Base-by-base conservation (phyloP, 179 eudicot species). In the Beta macrorhiza region DNA sequence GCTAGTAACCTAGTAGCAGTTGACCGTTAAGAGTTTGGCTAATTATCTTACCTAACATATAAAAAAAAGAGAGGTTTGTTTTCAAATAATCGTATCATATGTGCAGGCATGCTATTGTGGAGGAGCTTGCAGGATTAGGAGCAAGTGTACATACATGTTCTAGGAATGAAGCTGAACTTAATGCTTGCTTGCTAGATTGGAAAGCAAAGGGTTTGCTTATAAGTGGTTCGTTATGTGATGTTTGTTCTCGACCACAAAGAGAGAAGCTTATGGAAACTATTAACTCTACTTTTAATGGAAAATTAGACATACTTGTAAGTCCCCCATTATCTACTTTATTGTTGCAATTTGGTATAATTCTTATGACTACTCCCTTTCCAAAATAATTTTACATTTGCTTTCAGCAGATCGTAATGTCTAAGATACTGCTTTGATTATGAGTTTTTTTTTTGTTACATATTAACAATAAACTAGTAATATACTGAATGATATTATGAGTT, bases 111-210 rank as follows among this genome's bases (percentile, higher is more conserved):
- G 82, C 85, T 1, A 75, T 83, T 25, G 76, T 83, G 29, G 87
- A 85, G 68, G 87, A 82, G 59, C 81, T 85, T 0, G 83, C 79
- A 9, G 67, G 74, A 51, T 57, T 89, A 4, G 95, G 95, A n/a
- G 92, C 93, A 25, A 81, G 20, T 6, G 90, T 91, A 52, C 87
- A 91, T 67, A 91, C 91, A 0, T 90, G 95, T 81, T 86, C 91
- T 37, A 82, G 91, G 4, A 86, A 83, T 17, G 85, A 88, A 80
- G 78, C 42, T 7, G 89, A 89, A 71, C 84, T 91, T 15, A 59
- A 84, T 0, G 45, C 61, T 58, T 82, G 93, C 56, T 70, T 91
- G 81, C 22, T 44, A 49, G 87, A 82, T 29, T 91, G 95, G 95
- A 76, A 78, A 63, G 81, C 78, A 2, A 86, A 84, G 59, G 93